phyloP scores from a whole-genome alignment of 202 grass and related monocot species.

The Schoenoplectus tabernaemontani region DNA sequence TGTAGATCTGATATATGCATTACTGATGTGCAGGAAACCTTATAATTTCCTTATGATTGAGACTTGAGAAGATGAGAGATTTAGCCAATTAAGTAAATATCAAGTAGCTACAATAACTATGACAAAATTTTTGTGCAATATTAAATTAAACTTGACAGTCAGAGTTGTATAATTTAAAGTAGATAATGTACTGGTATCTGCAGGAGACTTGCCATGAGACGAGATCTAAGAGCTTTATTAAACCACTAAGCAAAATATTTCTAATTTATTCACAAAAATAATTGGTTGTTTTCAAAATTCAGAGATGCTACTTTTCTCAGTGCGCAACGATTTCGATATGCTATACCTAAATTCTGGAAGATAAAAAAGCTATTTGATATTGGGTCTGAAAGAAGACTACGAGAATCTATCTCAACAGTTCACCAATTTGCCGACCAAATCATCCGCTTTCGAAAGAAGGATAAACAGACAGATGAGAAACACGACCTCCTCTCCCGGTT shows the following conservation, averaged over 20 bases:
- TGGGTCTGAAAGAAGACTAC: constrained; percentile 50
- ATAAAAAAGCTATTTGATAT: constrained; percentile 44
- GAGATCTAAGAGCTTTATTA: neutral
- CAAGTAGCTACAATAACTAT: neutral
- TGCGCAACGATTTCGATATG: constrained; percentile 45
- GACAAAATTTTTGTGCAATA: neutral
- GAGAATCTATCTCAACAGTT: constrained; percentile 30
- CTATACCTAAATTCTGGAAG: constrained; percentile 38
- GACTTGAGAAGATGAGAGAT: neutral
- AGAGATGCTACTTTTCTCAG: constrained; percentile 41
- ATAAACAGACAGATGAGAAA: too few species aligned
- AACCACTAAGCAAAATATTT: neutral
- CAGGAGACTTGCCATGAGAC: neutral
- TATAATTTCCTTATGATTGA: neutral
- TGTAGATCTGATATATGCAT: neutral
- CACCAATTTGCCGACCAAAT: too few species aligned
- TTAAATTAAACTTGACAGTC: neutral
- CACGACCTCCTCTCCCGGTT: too few species aligned
- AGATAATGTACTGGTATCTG: neutral
- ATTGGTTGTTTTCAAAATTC: too few species aligned
- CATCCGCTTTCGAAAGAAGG: too few species aligned
- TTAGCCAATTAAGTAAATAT: neutral
- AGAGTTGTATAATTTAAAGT: neutral
- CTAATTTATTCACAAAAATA: neutral
- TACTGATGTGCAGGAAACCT: neutral